Evolutionary conservation across 805 yeast species (phyloP).

Genomic region (Tetrapisispora pingtungensis): DNA sequence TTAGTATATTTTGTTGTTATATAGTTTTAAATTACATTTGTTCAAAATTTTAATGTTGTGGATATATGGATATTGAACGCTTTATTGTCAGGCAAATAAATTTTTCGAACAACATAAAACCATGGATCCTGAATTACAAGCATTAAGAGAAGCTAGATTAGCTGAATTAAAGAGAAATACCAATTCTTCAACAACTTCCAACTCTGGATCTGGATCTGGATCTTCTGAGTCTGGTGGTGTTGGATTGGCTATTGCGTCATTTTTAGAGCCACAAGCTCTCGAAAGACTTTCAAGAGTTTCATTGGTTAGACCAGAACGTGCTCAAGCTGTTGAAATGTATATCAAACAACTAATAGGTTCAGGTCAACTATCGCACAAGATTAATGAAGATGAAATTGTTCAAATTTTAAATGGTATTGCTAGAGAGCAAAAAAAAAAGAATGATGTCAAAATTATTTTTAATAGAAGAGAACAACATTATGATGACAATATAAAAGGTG

Average conservation of each 20-base stretch:
- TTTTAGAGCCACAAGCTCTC: constrained; percentile 73
- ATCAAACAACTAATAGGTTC: constrained; percentile 59
- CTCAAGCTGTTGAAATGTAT: constrained; percentile 76
- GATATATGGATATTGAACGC: too few species aligned
- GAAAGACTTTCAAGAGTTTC: constrained; percentile 80
- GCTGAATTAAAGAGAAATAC: constrained; percentile 61
- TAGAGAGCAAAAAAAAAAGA: constrained; percentile 54
- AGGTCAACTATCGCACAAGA: constrained; percentile 62
- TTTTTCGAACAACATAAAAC: too few species aligned
- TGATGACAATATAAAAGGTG: constrained; percentile 26
- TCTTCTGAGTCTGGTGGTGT: constrained; percentile 5
- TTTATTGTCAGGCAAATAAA: too few species aligned
- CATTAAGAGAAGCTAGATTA: constrained; percentile 86
- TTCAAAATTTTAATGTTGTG: too few species aligned
- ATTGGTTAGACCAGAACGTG: constrained; percentile 86
- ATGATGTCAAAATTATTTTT: constrained; percentile 56
- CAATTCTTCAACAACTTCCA: constrained; percentile 20
- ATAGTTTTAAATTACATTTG: too few species aligned
- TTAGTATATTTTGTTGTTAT: too few species aligned
- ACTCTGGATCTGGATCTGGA: constrained; percentile 19
- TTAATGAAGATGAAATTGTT: constrained; percentile 76
- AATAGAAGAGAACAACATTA: constrained; percentile 39
- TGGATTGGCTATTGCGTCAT: constrained; percentile 43
- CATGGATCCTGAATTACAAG: constrained; percentile 88
- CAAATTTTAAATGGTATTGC: constrained; percentile 75